A percentile compares a stretch with the other conserved stretches of the same genome.
Evolutionary conservation across 257 asterid species (phyloP).

Genomic region (Solanum clarkiae): DNA sequence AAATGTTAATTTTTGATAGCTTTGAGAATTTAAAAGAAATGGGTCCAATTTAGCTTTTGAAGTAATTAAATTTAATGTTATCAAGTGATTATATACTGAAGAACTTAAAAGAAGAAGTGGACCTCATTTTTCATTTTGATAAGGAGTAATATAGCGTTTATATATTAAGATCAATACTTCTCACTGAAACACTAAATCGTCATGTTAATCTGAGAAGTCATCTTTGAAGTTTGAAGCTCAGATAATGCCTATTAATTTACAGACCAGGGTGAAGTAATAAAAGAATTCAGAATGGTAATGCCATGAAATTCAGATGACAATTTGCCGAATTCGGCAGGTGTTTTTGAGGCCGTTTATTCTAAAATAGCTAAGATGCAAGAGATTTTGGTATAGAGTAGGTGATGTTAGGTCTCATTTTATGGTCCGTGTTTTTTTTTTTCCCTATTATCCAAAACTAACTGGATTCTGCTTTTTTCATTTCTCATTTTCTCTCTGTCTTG

Average conservation of each 20-base stretch:
- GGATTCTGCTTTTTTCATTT: neutral
- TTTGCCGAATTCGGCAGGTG: neutral
- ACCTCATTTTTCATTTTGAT: neutral
- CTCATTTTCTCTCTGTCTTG: neutral
- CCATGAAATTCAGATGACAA: neutral
- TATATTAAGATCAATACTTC: neutral
- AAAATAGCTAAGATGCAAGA: neutral
- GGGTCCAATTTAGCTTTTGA: neutral
- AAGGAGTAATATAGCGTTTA: neutral
- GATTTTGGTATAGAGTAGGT: neutral
- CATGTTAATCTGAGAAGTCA: neutral
- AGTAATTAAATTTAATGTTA: neutral
- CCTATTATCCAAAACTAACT: neutral
- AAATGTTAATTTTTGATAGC: neutral
- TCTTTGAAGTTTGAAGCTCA: neutral
- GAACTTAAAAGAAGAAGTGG: neutral
- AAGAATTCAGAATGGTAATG: neutral
- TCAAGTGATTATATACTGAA: neutral
- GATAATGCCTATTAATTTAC: neutral
- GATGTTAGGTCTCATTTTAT: neutral
- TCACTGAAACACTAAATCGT: neutral
- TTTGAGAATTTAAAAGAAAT: neutral
- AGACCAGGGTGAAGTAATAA: neutral
- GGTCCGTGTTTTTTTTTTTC: neutral
- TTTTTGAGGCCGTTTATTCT: neutral